Evolutionary conservation across 2,329 filamentous ascomycete species (phyloP), one percentile per base, ranked within the genome.

Genomic region (Beauveria rudraprayagi): DNA sequence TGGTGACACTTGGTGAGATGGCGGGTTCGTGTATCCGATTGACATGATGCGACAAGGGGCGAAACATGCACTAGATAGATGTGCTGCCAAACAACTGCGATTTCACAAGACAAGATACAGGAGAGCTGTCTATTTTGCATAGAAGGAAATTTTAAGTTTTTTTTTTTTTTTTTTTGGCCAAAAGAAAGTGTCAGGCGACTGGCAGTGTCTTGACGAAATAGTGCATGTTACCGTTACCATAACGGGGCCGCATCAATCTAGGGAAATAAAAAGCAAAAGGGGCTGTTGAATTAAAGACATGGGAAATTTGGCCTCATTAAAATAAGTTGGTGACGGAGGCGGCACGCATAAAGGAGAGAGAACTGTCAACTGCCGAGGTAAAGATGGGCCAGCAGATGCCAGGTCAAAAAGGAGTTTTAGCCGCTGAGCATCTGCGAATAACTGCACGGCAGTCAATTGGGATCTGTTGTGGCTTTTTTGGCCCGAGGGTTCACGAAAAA

Each of bases 221-320:
- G 41, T 40, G 17, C 53, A 56, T 11, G 30, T 11, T 34, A 14
- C 11, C 40, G 52, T 43, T 55, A 9, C 11, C 5, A n/a, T 16
- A 24, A 22, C 10, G 51, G 51, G 34, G 22, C 17, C 10, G 28
- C 16, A 17, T 26, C 24, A 34, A 19, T 19, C 26, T 19, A 34
- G 19, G 40, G 52, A 17, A 28, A 5, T 9, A 55, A 44, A 55
- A 44, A n/a, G 40, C 8, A 56, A n/a, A 34, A 34, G 6, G 22
- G 34, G 34, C 22, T 11, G 5, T 34, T 22, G n/a, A 56, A 56
- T 44, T n/a, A 51, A 58, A 58, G 56, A 58, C 56, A 51, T 51
- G 46, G 46, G 46, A 58, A 51, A 58, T 58, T 56, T 50, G 34
- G 7, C 43, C 34, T 58, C 46, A 51, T 51, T 58, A 43, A 51